Evolutionary conservation across 1,139 yeast species (phyloP).

Genomic region (Diutina rugosa): DNA sequence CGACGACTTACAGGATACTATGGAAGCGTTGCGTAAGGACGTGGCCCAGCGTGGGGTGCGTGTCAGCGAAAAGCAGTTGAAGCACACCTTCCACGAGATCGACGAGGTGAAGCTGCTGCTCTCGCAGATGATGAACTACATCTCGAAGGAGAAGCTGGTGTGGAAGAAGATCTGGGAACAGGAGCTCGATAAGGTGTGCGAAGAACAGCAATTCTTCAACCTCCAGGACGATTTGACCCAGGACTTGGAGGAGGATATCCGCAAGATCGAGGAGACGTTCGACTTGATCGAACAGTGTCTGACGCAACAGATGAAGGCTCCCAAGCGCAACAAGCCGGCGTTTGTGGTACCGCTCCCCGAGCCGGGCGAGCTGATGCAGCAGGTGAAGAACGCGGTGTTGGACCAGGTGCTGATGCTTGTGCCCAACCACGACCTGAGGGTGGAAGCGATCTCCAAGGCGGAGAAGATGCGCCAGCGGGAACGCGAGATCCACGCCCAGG

Average conservation of each 20-base stretch:
- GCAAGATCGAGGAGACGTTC: conserved; percentile 71
- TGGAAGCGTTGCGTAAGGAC: conserved; percentile 83
- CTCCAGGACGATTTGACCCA: conserved; percentile 77
- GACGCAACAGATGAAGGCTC: conserved; percentile 44
- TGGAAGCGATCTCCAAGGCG: conserved; percentile 82
- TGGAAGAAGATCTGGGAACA: conserved; percentile 93
- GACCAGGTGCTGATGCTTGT: conserved; percentile 64
- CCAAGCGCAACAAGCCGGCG: conserved; percentile 15
- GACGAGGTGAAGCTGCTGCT: conserved; percentile 41
- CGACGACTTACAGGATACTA: conserved; percentile 84
- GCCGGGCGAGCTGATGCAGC: conserved; percentile 54
- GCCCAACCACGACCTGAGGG: conserved; percentile 75
- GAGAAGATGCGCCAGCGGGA: conserved; percentile 72
- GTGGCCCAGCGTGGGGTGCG: conserved; percentile 88
- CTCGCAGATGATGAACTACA: conserved; percentile 43
- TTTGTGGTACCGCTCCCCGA: conserved; percentile 40
- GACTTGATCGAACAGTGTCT: conserved; percentile 72
- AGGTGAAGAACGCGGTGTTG: conserved; percentile 67
- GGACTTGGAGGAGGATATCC: conserved; percentile 72
- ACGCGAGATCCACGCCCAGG: conserved; percentile 39
- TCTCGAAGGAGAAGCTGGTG: conserved; percentile 58
- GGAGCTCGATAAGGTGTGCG: conserved; percentile 81
- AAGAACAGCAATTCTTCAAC: conserved; percentile 85
- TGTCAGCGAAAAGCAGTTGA: conserved; percentile 64
- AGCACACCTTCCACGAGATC: conserved; percentile 53